Conservation (phyloP, 78 protist genomes). For the Tieghemostelium lacteum region DNA sequence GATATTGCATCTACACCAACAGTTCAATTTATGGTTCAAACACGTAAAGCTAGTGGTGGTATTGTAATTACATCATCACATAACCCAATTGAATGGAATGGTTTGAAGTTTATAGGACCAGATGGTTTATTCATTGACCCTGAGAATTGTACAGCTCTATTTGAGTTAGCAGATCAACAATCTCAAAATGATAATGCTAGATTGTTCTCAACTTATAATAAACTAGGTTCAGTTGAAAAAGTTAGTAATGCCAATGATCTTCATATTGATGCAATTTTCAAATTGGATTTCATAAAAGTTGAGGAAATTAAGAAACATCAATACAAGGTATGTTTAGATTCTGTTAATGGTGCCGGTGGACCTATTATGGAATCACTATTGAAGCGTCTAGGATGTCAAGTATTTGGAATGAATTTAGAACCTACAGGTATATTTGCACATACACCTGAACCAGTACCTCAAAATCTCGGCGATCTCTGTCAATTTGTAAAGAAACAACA, state of each 20-base stretch:
- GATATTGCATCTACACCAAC: slow-evolving; percentile 85
- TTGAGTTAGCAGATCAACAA: slow-evolving; percentile 73
- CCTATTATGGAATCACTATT: slow-evolving; percentile 55
- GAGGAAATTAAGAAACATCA: slow-evolving; percentile 12
- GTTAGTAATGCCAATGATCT: slow-evolving; percentile 20
- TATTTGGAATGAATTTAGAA: slow-evolving; percentile 76
- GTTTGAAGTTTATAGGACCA: slow-evolving; percentile 83
- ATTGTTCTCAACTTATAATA: slow-evolving; percentile 1
- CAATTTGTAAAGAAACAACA: slow-evolving; percentile 21
- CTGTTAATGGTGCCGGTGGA: slow-evolving; percentile 88
- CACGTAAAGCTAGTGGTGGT: slow-evolving; percentile 78
- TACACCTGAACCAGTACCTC: slow-evolving; percentile 86
- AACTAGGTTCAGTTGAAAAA: slow-evolving; percentile 5
- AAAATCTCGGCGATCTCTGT: slow-evolving; percentile 76
- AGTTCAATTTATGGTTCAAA: slow-evolving; percentile 83
- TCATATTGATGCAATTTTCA: slow-evolving; percentile 57
- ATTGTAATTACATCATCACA: slow-evolving; percentile 91
- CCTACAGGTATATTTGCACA: slow-evolving; percentile 86
- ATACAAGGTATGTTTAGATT: slow-evolving; percentile 70
- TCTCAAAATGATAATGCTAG: no score
- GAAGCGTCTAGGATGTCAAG: slow-evolving; percentile 37
- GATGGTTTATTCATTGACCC: slow-evolving; percentile 86
- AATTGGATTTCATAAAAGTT: slow-evolving; percentile 54
- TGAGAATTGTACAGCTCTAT: slow-evolving; percentile 37
- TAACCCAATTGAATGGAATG: slow-evolving; percentile 90